Evolutionary conservation across 1,284 basidiomycete genomes (phyloP).

Genomic region (Heimioporus retisporus): DNA sequence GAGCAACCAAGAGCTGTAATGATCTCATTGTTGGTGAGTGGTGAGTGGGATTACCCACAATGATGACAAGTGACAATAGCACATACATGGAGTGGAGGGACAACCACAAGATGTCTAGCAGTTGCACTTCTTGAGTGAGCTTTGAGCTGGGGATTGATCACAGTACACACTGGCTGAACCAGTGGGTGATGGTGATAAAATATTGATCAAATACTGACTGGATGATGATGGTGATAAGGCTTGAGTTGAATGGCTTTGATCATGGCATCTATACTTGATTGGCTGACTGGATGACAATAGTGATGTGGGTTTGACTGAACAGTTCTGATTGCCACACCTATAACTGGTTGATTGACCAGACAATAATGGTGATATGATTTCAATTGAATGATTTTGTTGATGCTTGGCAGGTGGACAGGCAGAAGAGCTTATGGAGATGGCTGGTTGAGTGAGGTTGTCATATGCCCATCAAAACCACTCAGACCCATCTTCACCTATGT

Average conservation of each 20-base stretch:
- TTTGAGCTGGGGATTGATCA: neutral
- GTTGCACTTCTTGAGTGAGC: neutral
- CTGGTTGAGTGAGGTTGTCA: neutral
- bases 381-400: neutral
- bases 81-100: neutral
- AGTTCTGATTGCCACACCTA: too few relatives aligned
- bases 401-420: neutral
- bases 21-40: neutral
- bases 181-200: neutral
- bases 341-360: too few relatives aligned
- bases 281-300: too few relatives aligned
- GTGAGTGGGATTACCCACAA: neutral
- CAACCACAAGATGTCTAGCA: neutral
- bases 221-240: too few relatives aligned
- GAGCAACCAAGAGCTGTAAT: neutral
- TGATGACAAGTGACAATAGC: too few relatives aligned
- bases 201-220: too few relatives aligned
- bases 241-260: too few relatives aligned
- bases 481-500: neutral
- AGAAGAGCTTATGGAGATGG: neutral
- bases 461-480: neutral
- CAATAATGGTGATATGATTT: too few relatives aligned
- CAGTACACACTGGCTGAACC: neutral
- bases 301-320: too few relatives aligned
- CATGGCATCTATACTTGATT: too few relatives aligned